Evolutionary conservation across 441 rosid genomes (phyloP).

Genomic region (Erodium trifolium): DNA sequence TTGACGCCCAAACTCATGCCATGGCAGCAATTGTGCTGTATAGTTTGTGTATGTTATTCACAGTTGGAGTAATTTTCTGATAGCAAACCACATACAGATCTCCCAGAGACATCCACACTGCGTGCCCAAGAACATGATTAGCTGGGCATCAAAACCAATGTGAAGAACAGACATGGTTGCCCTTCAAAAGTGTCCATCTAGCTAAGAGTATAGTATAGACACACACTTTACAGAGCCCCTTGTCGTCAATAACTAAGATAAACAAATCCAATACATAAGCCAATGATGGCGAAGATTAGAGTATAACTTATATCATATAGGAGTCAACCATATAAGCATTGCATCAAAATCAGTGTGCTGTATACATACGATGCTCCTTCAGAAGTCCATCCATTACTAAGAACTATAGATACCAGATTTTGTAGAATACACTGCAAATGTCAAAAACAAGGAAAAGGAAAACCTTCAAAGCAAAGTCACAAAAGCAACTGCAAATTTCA

Average conservation of each 20-base stretch:
- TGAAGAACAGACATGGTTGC: neutral
- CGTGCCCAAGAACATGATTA: neutral
- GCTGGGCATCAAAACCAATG: neutral
- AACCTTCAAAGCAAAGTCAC: neutral
- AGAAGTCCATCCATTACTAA: neutral
- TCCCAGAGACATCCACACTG: neutral
- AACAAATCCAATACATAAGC: neutral
- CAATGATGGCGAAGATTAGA: neutral
- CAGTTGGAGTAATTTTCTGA: neutral
- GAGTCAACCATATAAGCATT: neutral
- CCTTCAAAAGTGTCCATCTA: neutral
- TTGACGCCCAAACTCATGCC: neutral
- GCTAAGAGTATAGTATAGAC: neutral
- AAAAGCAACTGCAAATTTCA: neutral
- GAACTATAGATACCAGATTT: neutral
- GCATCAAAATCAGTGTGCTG: neutral
- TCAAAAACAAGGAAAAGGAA: neutral
- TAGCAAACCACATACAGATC: neutral
- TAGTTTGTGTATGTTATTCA: neutral
- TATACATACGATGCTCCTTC: neutral
- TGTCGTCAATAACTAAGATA: neutral
- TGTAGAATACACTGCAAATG: neutral
- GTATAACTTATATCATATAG: neutral
- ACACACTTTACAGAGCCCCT: neutral
- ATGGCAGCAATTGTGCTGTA: neutral